A percentile compares a stretch with the other conserved stretches of the same genome.
phyloP scores from a whole-genome alignment of 345 rosid species.

The Eutrema yunnanense region DNA sequence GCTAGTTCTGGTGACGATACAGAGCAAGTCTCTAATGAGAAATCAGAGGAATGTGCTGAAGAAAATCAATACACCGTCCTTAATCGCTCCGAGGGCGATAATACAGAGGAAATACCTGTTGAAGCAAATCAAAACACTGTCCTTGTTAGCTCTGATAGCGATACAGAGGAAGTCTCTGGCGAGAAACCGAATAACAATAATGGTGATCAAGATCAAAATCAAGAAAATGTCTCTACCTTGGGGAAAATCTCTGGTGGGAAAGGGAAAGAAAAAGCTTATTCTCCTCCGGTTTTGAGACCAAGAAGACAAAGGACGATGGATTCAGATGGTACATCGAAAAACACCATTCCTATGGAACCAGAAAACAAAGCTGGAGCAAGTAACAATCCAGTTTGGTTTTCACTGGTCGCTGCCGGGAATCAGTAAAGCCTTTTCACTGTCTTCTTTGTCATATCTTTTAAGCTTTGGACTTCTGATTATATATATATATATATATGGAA shows the following conservation, averaged over 20 bases:
- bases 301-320: not conserved
- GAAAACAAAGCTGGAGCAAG: not conserved
- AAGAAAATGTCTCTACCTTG: not conserved
- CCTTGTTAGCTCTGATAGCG: not conserved
- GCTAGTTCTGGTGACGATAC: not conserved
- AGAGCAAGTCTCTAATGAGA: not conserved
- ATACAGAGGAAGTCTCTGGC: not conserved
- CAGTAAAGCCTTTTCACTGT: slow-evolving; percentile 1
- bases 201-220: not conserved
- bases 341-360: not conserved
- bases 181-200: not conserved
- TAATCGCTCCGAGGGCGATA: not conserved
- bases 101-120: not conserved
- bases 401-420: not conserved
- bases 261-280: not conserved
- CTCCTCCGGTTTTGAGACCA: not conserved
- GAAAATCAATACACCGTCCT: not conserved
- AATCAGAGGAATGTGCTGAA: not conserved
- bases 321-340: not conserved
- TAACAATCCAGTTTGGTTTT: not conserved
- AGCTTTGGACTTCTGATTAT: not conserved
- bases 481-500: not conserved
- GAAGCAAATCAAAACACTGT: not conserved
- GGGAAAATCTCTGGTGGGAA: slow-evolving; percentile 5
- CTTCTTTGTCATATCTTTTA: not conserved